Percentiles rank a stretch among this genome's conserved stretches.
These are phyloP conservation scores for Lipomyces mesembrius DNA, from an alignment of 805 yeast genomes.

Conservation along the genomic window DNA sequence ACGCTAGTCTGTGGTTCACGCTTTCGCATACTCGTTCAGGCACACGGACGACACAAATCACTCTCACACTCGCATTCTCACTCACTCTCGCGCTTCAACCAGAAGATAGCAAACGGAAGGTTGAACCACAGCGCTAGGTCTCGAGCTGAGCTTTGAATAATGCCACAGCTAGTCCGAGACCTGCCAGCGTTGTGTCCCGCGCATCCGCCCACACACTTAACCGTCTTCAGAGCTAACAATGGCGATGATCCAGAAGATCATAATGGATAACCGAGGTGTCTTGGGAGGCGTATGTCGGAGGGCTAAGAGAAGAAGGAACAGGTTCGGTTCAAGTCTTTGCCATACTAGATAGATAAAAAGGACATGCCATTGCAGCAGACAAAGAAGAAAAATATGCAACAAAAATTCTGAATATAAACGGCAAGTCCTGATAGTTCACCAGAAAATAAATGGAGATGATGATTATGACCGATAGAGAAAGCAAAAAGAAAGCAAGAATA, in stretches of 20 bases:
- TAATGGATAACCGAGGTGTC: constrained; percentile 9
- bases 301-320: constrained; percentile 9
- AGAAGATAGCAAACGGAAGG: constrained; percentile 11
- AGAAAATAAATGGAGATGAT: constrained; percentile 2
- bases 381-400: neutral
- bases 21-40: constrained; percentile 2
- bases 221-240: constrained; percentile 23
- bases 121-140: neutral
- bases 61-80: constrained; percentile 23
- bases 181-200: neutral
- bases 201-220: constrained; percentile 7
- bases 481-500: neutral
- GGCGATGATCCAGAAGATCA: constrained; percentile 8
- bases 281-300: neutral
- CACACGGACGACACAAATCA: constrained; percentile 18
- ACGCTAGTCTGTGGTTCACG: neutral
- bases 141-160: neutral
- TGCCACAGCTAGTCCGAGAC: neutral
- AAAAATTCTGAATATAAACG: neutral
- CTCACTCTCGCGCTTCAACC: constrained; percentile 25
- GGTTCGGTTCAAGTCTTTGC: neutral
- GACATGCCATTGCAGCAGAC: neutral
- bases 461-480: neutral
- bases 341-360: neutral
- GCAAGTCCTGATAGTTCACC: neutral